Conservation (phyloP, 2,329 filamentous ascomycete species). For the Xylariaceae sp. region DNA sequence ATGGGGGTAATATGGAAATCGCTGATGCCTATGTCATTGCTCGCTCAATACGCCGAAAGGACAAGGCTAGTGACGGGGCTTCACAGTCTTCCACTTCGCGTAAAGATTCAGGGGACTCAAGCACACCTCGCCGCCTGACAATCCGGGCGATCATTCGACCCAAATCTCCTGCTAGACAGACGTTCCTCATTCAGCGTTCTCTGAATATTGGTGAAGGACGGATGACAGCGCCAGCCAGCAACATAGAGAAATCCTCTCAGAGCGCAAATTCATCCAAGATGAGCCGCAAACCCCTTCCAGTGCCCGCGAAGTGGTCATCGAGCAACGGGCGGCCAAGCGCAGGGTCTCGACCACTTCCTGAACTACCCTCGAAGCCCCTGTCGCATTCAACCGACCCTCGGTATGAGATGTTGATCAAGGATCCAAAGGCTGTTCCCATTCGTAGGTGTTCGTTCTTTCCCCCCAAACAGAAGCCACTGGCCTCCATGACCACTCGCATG, state of each 20-base stretch:
- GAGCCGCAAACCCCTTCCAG: constrained; percentile 11
- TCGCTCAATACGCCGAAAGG: constrained; percentile 36
- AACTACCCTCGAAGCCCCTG: neutral
- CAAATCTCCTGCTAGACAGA: constrained; percentile 35
- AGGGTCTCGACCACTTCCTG: constrained; percentile 15
- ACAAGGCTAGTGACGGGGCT: constrained; percentile 16
- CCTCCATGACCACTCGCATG: neutral
- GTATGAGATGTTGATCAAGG: constrained; percentile 25
- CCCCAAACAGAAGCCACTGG: neutral
- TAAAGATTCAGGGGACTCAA: neutral
- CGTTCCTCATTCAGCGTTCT: constrained; percentile 45
- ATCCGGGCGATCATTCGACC: constrained; percentile 44
- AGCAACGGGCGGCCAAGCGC: constrained; percentile 25
- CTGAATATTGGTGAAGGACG: constrained; percentile 47
- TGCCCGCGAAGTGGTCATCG: constrained; percentile 22
- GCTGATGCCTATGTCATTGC: constrained; percentile 44
- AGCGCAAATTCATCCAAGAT: constrained; percentile 2
- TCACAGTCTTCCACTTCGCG: constrained; percentile 1
- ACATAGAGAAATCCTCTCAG: neutral
- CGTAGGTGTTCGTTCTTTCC: constrained; percentile 36
- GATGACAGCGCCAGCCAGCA: constrained; percentile 37
- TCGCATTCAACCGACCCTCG: constrained; percentile 12
- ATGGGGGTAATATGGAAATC: constrained; percentile 37
- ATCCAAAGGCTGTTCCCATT: constrained; percentile 39
- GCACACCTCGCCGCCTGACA: constrained; percentile 26